phyloP scores from a whole-genome alignment of 495 filamentous ascomycete species.

The Neurospora intermedia region DNA sequence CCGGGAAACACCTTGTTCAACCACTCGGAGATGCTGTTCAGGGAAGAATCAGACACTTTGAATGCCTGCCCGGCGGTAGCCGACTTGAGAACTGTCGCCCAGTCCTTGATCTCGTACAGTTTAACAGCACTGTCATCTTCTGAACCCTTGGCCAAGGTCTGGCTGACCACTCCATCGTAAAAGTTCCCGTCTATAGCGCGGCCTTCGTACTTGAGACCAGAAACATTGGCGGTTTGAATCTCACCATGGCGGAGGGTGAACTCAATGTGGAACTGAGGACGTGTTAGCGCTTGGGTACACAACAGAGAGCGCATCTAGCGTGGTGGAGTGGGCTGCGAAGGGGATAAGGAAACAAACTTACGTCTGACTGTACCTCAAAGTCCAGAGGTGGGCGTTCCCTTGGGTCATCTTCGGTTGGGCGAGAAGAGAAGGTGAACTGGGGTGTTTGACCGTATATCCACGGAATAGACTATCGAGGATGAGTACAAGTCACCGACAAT shows the following conservation, averaged over 20 bases:
- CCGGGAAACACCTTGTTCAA: neutral
- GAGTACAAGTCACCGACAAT: neutral
- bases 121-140: neutral
- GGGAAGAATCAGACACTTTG: neutral
- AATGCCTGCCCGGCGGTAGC: neutral
- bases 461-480: constrained; percentile 43
- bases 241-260: constrained; percentile 33
- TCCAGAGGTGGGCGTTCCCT: constrained; percentile 40
- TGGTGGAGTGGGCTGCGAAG: neutral
- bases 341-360: constrained; percentile 4
- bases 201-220: constrained; percentile 8
- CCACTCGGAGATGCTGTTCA: neutral
- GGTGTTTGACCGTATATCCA: constrained; percentile 84
- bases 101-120: neutral
- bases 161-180: constrained; percentile 8
- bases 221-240: constrained; percentile 20
- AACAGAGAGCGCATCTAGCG: neutral
- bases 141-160: constrained; percentile 7
- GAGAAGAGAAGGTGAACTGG: constrained; percentile 60
- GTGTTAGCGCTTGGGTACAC: neutral
- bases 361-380: constrained; percentile 14
- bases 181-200: neutral
- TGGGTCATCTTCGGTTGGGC: constrained; percentile 42
- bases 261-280: constrained; percentile 9
- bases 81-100: neutral